A percentile compares a stretch with the other conserved stretches of the same genome.
Evolutionary conservation across 257 asterid species (phyloP).

Genomic region (Ballota nigra): DNA sequence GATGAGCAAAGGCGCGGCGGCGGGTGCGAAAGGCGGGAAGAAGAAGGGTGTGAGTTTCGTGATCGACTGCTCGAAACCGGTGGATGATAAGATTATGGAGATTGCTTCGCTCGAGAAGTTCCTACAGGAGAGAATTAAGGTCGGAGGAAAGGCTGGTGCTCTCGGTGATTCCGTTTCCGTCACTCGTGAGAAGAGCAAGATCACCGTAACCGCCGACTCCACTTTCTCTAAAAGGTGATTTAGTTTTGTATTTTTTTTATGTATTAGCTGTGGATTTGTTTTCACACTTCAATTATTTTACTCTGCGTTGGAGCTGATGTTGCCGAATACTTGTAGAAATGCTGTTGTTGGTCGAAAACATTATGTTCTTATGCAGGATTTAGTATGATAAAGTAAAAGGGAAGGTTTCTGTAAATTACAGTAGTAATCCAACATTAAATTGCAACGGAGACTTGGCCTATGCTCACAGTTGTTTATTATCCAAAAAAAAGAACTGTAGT

Average conservation of each 20-base stretch:
- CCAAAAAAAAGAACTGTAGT: not conserved
- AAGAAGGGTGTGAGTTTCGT: conserved; percentile 57
- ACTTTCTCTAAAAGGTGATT: conserved; percentile 56
- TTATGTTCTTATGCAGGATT: not conserved
- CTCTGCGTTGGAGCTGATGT: not conserved
- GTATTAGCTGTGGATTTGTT: not conserved
- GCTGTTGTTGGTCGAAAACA: not conserved
- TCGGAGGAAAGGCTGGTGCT: conserved; percentile 66
- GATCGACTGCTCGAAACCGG: conserved; percentile 62
- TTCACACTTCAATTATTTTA: not conserved
- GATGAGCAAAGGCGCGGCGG: conserved; percentile 60
- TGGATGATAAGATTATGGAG: conserved; percentile 66
- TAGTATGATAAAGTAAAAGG: not conserved
- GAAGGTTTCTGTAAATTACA: not conserved
- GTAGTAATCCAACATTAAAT: not conserved
- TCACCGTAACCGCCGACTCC: conserved; percentile 51
- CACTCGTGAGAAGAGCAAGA: conserved; percentile 53
- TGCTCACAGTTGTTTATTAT: not conserved
- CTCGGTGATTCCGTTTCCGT: conserved; percentile 58
- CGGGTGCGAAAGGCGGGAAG: conserved; percentile 61
- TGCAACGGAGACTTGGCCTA: not conserved
- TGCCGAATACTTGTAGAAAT: not conserved
- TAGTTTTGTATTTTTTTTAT: not conserved
- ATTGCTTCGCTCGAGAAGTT: conserved; percentile 66
- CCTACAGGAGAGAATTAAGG: conserved; percentile 63